Evolutionary conservation across 345 rosid species (phyloP).

Genomic region (Raphanus sativus): DNA sequence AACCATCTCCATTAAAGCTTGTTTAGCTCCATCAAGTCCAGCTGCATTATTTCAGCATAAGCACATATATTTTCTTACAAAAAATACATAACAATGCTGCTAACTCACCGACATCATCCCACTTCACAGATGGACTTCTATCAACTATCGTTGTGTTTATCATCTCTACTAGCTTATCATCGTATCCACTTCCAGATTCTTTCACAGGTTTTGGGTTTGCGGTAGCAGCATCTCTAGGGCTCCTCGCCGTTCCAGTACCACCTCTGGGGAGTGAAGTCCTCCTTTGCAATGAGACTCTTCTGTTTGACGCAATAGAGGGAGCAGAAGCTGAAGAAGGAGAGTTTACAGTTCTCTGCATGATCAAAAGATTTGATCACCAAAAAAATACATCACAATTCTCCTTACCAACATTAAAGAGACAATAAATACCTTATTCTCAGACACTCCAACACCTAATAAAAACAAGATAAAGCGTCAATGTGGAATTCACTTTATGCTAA

Average conservation of each 20-base stretch:
- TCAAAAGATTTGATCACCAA: not conserved
- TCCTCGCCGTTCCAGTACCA: conserved; percentile 40
- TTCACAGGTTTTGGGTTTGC: conserved; percentile 48
- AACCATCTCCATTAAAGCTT: conserved; percentile 94
- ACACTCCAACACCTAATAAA: conserved; percentile 52
- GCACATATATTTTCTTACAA: not conserved
- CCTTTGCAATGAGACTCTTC: conserved; percentile 40
- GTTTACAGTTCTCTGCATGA: conserved; percentile 57
- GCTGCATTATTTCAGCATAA: conserved; percentile 41
- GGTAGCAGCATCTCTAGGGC: conserved; percentile 43
- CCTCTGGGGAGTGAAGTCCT: conserved; percentile 43
- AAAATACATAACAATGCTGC: conserved; percentile 23
- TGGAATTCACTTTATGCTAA: not conserved
- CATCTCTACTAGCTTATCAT: conserved; percentile 79
- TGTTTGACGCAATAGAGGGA: conserved; percentile 48
- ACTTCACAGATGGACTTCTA: conserved; percentile 89
- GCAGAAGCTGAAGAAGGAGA: conserved; percentile 52
- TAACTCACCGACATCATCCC: conserved; percentile 98
- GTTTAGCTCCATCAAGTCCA: conserved; percentile 97
- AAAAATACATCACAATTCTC: not conserved
- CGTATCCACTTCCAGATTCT: conserved; percentile 64
- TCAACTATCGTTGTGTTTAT: conserved; percentile 87
- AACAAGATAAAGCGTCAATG: not conserved
- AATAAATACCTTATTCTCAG: conserved; percentile 60
- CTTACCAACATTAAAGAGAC: not conserved